Percentiles rank a stretch among this genome's conserved stretches.
Conservation (phyloP, 2,329 filamentous ascomycete genomes). For the Penicillium italicum region DNA sequence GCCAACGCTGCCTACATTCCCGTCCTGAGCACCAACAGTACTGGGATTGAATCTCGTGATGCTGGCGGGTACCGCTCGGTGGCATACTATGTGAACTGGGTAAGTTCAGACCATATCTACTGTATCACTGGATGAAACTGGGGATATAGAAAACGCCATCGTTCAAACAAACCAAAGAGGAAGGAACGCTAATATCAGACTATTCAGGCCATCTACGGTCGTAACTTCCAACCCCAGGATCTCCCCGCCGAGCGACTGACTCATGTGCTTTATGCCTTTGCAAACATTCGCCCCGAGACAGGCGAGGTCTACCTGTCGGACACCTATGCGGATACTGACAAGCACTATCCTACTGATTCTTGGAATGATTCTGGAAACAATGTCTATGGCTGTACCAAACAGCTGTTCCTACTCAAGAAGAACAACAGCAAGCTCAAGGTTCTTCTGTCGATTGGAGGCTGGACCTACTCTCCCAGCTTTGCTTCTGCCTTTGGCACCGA, state of each 20-base stretch:
- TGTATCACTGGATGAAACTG: background rate
- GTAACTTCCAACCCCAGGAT: conserved; percentile 80
- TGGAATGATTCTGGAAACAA: conserved; percentile 66
- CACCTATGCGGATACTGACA: conserved; percentile 64
- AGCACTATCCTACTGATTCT: conserved; percentile 66
- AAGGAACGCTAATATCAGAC: background rate
- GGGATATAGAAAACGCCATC: background rate
- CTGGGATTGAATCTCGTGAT: conserved; percentile 13
- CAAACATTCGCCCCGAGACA: conserved; percentile 69
- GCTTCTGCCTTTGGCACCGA: conserved; percentile 59
- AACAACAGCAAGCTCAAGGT: conserved; percentile 71
- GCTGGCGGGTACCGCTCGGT: conserved; percentile 32
- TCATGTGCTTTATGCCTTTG: conserved; percentile 87
- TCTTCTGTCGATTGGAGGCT: conserved; percentile 79
- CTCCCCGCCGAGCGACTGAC: conserved; percentile 77
- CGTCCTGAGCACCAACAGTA: background rate
- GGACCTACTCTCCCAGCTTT: conserved; percentile 75
- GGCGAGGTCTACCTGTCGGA: conserved; percentile 78
- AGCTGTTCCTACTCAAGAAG: conserved; percentile 73
- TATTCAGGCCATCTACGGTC: conserved; percentile 71
- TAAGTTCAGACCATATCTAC: conserved; percentile 14
- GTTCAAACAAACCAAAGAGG: background rate
- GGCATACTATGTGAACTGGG: conserved; percentile 49
- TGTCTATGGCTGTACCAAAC: conserved; percentile 73
- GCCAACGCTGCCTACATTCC: conserved; percentile 11